A percentile compares a stretch with the other conserved stretches of the same genome.
These are phyloP conservation scores for Avena eriantha DNA, from an alignment of 176 grass and related monocot species.

Conservation along the genomic window DNA sequence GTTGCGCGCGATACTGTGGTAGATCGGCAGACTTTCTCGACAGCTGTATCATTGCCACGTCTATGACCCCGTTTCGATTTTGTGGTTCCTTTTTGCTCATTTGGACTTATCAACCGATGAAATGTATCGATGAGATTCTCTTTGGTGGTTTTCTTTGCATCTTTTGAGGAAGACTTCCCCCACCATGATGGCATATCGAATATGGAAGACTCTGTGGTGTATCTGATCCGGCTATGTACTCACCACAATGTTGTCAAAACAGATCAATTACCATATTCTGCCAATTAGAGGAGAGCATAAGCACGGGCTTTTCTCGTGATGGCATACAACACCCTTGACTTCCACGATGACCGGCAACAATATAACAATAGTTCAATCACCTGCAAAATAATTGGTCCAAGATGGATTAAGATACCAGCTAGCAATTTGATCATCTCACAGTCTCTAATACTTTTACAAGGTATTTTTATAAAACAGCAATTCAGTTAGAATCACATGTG, in stretches of 20 bases:
- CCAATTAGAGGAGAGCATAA: conserved; percentile 32
- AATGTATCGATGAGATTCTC: conserved; percentile 93
- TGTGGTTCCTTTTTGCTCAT: conserved; percentile 75
- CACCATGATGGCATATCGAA: conserved; percentile 91
- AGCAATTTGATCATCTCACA: conserved; percentile 38
- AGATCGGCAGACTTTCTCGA: conserved; percentile 81
- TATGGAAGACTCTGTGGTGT: conserved; percentile 31
- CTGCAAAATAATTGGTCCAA: background rate
- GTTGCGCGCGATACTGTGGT: conserved; percentile 84
- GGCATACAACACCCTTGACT: conserved; percentile 37
- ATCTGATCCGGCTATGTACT: conserved; percentile 34
- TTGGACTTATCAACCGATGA: conserved; percentile 83
- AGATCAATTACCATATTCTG: conserved; percentile 48
- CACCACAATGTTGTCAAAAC: conserved; percentile 28
- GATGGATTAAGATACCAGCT: conserved; percentile 21
- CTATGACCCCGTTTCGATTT: conserved; percentile 70
- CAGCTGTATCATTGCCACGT: conserved; percentile 52
- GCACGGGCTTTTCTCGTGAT: conserved; percentile 24
- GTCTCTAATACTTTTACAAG: conserved; percentile 40
- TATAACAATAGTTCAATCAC: conserved; percentile 16
- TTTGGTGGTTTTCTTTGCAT: conserved; percentile 90
- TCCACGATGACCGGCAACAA: background rate
- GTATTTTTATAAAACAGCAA: background rate
- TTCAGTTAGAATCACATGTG: background rate
- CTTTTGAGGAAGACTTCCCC: conserved; percentile 88